A percentile compares a stretch with the other conserved stretches of the same genome.
These are phyloP conservation scores for Candida germanica DNA, from an alignment of 805 yeast genomes.

Conservation along the genomic window DNA sequence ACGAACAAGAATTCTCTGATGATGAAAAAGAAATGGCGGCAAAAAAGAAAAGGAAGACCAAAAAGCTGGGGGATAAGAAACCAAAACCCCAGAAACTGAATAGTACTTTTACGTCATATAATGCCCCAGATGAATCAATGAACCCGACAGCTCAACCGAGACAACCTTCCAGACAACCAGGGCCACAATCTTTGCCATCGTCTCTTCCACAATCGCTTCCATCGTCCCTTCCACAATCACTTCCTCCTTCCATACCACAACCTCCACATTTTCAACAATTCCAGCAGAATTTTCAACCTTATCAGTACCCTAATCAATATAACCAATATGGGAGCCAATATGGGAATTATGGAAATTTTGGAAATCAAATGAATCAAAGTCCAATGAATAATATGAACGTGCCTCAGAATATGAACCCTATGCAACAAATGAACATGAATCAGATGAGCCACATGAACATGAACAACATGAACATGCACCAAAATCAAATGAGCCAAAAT, in stretches of 20 bases:
- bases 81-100: not conserved
- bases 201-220: not conserved
- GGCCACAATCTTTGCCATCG: not conserved
- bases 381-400: not conserved
- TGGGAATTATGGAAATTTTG: not conserved
- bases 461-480: constrained; percentile 4
- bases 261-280: constrained; percentile 1
- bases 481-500: constrained; percentile 7
- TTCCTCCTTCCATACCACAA: constrained; percentile 1
- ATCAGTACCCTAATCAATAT: constrained; percentile 1
- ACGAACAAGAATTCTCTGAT: constrained; percentile 93
- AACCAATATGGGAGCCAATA: not conserved
- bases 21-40: constrained; percentile 82
- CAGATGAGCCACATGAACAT: constrained; percentile 3
- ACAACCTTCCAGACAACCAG: not conserved
- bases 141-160: not conserved
- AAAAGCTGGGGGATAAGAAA: constrained; percentile 21
- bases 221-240: not conserved
- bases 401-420: not conserved
- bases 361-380: not conserved
- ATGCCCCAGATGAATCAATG: constrained; percentile 2
- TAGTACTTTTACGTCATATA: constrained; percentile 4
- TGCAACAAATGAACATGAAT: constrained; percentile 4
- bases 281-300: not conserved
- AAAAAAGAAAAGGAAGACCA: constrained; percentile 57